Conservation (phyloP, 2,329 filamentous ascomycete species). For the Cadophora sp. region DNA sequence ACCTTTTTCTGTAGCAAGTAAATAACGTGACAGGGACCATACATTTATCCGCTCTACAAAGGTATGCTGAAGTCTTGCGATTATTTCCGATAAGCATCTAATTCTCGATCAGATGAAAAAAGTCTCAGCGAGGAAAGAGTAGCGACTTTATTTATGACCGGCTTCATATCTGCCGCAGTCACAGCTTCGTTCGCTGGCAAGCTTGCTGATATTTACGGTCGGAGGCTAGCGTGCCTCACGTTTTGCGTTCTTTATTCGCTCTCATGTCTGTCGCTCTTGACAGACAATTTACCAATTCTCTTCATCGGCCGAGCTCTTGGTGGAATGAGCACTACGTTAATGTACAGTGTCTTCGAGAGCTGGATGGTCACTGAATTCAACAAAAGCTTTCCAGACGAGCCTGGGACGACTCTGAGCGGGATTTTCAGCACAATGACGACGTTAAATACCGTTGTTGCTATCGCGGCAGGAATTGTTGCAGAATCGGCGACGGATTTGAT, state of each 20-base stretch:
- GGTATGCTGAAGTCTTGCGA: conserved; percentile 25
- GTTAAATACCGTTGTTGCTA: conserved; percentile 60
- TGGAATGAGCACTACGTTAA: conserved; percentile 60
- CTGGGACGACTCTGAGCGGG: conserved; percentile 51
- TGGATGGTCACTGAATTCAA: conserved; percentile 67
- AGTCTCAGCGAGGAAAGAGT: conserved; percentile 37
- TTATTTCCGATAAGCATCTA: neutral
- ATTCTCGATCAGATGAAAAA: conserved; percentile 32
- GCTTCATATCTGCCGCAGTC: conserved; percentile 38
- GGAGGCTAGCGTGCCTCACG: conserved; percentile 56
- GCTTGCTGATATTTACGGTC: conserved; percentile 42
- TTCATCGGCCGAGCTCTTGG: conserved; percentile 60
- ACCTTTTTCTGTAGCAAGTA: neutral
- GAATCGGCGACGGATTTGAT: conserved; percentile 54
- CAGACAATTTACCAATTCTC: conserved; percentile 51
- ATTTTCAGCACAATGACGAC: conserved; percentile 60
- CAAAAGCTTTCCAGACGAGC: conserved; percentile 49
- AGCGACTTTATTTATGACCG: conserved; percentile 37
- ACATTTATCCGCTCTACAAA: conserved; percentile 42
- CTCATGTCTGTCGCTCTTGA: conserved; percentile 59
- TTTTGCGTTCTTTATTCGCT: conserved; percentile 60
- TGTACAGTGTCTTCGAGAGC: conserved; percentile 65
- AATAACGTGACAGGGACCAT: conserved; percentile 32
- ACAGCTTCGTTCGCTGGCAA: conserved; percentile 38
- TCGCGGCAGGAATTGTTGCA: conserved; percentile 57